Conservation (phyloP, 225 moss, liverwort and hornwort species). For the Sphagnum contortum region DNA sequence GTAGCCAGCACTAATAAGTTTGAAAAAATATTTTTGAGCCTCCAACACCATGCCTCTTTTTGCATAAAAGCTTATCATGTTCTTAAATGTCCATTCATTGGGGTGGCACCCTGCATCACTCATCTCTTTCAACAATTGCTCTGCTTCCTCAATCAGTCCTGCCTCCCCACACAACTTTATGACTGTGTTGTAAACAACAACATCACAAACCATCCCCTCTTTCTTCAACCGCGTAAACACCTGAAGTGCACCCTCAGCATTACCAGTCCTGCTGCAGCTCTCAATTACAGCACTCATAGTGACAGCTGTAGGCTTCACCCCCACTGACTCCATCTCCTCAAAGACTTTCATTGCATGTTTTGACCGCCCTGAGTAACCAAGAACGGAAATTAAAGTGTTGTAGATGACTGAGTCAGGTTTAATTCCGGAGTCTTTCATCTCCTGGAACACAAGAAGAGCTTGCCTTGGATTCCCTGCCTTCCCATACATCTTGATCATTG, state of each 20-base stretch:
- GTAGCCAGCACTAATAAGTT: conserved; percentile 45
- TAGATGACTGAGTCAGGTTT: conserved; percentile 73
- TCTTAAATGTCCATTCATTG: conserved; percentile 66
- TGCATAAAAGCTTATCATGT: conserved; percentile 61
- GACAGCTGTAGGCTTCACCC: conserved; percentile 67
- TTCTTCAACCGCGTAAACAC: conserved; percentile 52
- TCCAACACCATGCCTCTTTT: conserved; percentile 64
- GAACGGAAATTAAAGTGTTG: conserved; percentile 68
- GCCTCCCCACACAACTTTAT: conserved; percentile 87
- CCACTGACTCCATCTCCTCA: conserved; percentile 62
- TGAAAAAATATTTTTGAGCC: conserved; percentile 50
- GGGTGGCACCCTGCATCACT: conserved; percentile 37
- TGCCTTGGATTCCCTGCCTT: conserved; percentile 70
- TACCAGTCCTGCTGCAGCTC: conserved; percentile 62
- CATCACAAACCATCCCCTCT: conserved; percentile 55
- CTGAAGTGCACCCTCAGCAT: conserved; percentile 53
- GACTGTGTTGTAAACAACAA: conserved; percentile 75
- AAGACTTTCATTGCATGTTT: conserved; percentile 69
- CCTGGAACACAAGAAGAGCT: conserved; percentile 53
- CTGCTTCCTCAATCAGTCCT: conserved; percentile 52
- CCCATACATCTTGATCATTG: conserved; percentile 78
- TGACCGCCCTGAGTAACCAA: conserved; percentile 57
- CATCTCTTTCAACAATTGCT: conserved; percentile 54
- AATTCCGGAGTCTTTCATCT: conserved; percentile 67
- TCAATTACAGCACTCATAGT: conserved; percentile 79